Conservation (phyloP, 139 green algal species). For the Tetradesmus lagerheimii region DNA sequence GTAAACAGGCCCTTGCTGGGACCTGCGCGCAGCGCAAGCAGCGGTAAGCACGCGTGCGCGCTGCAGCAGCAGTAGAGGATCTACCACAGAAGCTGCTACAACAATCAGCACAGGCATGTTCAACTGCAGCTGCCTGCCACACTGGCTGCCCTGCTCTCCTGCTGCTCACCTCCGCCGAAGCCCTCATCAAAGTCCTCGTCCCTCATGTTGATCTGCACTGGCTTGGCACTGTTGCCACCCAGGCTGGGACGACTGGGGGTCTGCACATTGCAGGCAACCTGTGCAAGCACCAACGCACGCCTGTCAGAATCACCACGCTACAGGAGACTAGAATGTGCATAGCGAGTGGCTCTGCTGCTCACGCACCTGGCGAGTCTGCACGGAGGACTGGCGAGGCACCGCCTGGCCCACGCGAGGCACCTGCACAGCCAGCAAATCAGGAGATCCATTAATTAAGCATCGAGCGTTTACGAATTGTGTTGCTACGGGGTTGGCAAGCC, state of each 20-base stretch:
- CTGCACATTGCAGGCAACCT: conserved; percentile 62
- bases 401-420: conserved; percentile 2
- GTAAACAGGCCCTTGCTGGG: conserved; percentile 82
- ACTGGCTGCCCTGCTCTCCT: no score
- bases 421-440: not conserved
- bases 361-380: conserved; percentile 18
- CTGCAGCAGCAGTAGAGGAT: not conserved
- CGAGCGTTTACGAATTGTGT: not conserved
- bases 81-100: not conserved
- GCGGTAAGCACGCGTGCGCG: not conserved
- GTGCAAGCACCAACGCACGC: not conserved
- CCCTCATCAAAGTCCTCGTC: conserved; percentile 55
- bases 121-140: not conserved
- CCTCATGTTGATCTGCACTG: conserved; percentile 63
- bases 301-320: not conserved
- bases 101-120: not conserved
- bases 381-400: not conserved
- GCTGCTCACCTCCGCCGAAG: conserved; percentile 4
- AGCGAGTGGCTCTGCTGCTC: conserved; percentile 3
- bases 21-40: conserved; percentile 9
- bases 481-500: not conserved
- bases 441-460: not conserved
- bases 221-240: conserved; percentile 36
- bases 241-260: conserved; percentile 53
- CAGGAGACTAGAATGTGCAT: not conserved